Conservation (phyloP, 2,329 filamentous ascomycete genomes). For the Colletotrichum chrysophilum region DNA sequence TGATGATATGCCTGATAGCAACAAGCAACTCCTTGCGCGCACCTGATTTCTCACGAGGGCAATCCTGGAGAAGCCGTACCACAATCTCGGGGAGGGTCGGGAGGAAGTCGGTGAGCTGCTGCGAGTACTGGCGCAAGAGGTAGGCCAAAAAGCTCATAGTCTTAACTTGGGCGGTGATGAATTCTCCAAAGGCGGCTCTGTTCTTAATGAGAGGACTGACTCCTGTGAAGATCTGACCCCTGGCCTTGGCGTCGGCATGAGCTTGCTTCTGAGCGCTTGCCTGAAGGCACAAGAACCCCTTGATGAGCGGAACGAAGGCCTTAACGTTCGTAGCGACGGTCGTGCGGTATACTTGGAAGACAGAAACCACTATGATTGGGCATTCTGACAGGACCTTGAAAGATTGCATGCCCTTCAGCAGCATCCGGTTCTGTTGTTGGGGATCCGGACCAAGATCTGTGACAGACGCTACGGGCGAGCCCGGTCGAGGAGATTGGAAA, state of each 20-base stretch:
- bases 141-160: slow-evolving; percentile 99
- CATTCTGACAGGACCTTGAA: slow-evolving; percentile 99
- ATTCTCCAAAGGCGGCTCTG: slow-evolving; percentile 91
- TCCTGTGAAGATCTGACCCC: slow-evolving; percentile 85
- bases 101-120: slow-evolving; percentile 87
- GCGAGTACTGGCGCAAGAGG: slow-evolving; percentile 84
- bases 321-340: slow-evolving; percentile 86
- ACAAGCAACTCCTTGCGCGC: slow-evolving; percentile 95
- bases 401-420: slow-evolving; percentile 95
- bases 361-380: slow-evolving; percentile 97
- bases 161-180: slow-evolving; percentile 97
- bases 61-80: slow-evolving; percentile 89
- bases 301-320: slow-evolving; percentile 92
- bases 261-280: slow-evolving; percentile 93
- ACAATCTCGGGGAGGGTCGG: slow-evolving; percentile 86
- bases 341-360: slow-evolving; percentile 89
- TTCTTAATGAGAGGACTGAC: slow-evolving; percentile 95
- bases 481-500: slow-evolving; percentile 87
- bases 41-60: slow-evolving; percentile 90
- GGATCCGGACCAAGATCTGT: slow-evolving; percentile 81
- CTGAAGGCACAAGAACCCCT: slow-evolving; percentile 85
- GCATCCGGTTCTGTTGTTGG: slow-evolving; percentile 80
- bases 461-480: slow-evolving; percentile 84
- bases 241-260: slow-evolving; percentile 81
- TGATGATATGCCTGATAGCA: slow-evolving; percentile 97